A percentile compares a stretch with the other conserved stretches of the same genome.
These are phyloP conservation scores for Carpinus viminea DNA, from an alignment of 306 rosid species.

Conservation along the genomic window DNA sequence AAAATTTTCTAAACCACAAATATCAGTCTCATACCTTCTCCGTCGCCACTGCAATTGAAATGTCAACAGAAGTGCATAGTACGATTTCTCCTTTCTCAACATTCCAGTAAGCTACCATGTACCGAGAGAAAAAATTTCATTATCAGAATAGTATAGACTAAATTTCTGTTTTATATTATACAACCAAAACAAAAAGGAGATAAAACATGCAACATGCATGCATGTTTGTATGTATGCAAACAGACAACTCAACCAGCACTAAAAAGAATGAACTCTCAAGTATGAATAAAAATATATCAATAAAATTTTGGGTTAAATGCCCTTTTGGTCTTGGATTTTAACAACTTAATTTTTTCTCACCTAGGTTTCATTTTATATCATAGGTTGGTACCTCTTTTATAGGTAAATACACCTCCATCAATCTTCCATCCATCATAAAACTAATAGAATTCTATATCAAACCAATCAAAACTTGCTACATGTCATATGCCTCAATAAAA, in stretches of 20 bases:
- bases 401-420: too few species aligned
- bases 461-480: too few species aligned
- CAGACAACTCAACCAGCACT: not conserved
- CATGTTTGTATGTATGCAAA: not conserved
- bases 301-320: too few species aligned
- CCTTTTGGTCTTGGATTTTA: too few species aligned
- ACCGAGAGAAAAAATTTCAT: constrained; percentile 27
- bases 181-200: not conserved
- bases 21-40: constrained; percentile 69
- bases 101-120: constrained; percentile 81
- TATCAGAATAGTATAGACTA: constrained; percentile 24
- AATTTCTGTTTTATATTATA: constrained; percentile 5
- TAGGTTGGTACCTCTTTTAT: too few species aligned
- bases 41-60: constrained; percentile 96
- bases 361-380: too few species aligned
- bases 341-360: too few species aligned
- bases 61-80: constrained; percentile 69
- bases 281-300: not conserved
- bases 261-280: not conserved
- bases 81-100: constrained; percentile 67
- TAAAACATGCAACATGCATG: not conserved
- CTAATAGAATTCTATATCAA: too few species aligned
- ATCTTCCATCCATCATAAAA: too few species aligned
- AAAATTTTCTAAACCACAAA: constrained; percentile 26
- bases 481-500: too few species aligned